A percentile compares a stretch with the other conserved stretches of the same genome.
Evolutionary conservation across 306 rosid species (phyloP).

Genomic region (Prinsepia uniflora): DNA sequence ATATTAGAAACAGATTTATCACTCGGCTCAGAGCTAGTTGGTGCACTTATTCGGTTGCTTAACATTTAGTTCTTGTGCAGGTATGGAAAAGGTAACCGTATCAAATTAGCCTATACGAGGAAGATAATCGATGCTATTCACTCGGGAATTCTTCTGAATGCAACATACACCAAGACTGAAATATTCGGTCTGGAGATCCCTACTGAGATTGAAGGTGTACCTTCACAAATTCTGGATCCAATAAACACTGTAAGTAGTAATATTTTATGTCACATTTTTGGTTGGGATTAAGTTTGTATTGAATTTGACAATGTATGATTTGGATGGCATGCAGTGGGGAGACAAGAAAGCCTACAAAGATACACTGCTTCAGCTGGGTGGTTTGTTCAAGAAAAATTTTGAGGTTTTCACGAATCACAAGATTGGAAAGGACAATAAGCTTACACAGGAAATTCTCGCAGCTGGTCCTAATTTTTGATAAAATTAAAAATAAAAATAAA

Average conservation of each 20-base stretch:
- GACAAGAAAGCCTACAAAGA: conserved; percentile 56
- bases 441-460: conserved; percentile 72
- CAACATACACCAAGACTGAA: conserved; percentile 51
- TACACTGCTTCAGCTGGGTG: conserved; percentile 55
- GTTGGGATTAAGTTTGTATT: neutral
- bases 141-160: conserved; percentile 58
- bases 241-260: conserved; percentile 58
- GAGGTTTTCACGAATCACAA: conserved; percentile 52
- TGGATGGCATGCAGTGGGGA: conserved; percentile 48
- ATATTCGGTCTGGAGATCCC: conserved; percentile 86
- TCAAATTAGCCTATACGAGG: conserved; percentile 71
- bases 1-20: neutral
- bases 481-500: neutral
- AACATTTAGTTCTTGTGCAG: conserved; percentile 32
- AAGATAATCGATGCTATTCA: conserved; percentile 88
- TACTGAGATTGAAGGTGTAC: conserved; percentile 64
- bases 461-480: conserved; percentile 69
- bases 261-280: neutral
- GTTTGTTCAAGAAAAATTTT: conserved; percentile 69
- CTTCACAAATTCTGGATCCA: conserved; percentile 72
- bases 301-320: neutral
- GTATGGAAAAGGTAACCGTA: conserved; percentile 71
- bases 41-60: neutral
- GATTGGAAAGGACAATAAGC: conserved; percentile 52
- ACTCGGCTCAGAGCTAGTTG: neutral